Conservation (phyloP, 1,284 basidiomycete species). For the Anthracocystis walkeri region DNA sequence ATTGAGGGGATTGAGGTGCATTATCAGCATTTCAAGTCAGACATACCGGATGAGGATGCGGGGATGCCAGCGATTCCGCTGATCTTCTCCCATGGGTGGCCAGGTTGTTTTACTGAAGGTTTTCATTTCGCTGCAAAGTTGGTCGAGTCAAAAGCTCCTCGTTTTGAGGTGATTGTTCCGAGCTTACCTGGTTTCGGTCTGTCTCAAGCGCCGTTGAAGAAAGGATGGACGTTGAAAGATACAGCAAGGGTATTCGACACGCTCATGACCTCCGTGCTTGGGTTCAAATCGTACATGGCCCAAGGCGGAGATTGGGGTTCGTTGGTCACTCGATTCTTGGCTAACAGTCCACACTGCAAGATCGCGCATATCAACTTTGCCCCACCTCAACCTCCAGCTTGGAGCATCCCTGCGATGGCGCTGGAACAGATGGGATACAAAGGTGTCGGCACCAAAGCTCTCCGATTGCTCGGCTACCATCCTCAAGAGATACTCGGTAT, state of each 20-base stretch:
- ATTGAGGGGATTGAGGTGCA: conserved; percentile 58
- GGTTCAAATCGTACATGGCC: conserved; percentile 50
- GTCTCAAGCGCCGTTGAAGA: conserved; percentile 40
- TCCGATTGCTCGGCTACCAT: conserved; percentile 35
- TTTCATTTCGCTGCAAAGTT: conserved; percentile 42
- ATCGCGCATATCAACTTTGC: conserved; percentile 56
- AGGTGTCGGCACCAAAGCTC: conserved; percentile 3
- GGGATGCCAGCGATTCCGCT: conserved; percentile 50
- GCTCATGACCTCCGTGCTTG: conserved; percentile 57
- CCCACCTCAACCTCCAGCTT: conserved; percentile 40
- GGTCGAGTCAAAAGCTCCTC: conserved; percentile 26
- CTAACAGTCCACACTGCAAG: conserved; percentile 51
- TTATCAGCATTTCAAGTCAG: conserved; percentile 49
- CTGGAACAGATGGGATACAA: conserved; percentile 26
- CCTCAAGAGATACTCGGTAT: conserved; percentile 29
- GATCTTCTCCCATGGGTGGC: conserved; percentile 62
- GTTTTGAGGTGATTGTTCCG: conserved; percentile 62
- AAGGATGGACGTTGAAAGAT: conserved; percentile 51
- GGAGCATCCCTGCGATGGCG: conserved; percentile 29
- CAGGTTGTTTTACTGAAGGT: conserved; percentile 55
- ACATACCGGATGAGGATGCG: conserved; percentile 21
- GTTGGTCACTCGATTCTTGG: conserved; percentile 48
- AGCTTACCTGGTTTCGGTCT: conserved; percentile 59
- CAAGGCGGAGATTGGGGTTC: conserved; percentile 64
- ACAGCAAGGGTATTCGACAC: conserved; percentile 51